Conservation (phyloP, 176 grass and related monocot genomes). For the Guadua angustifolia region DNA sequence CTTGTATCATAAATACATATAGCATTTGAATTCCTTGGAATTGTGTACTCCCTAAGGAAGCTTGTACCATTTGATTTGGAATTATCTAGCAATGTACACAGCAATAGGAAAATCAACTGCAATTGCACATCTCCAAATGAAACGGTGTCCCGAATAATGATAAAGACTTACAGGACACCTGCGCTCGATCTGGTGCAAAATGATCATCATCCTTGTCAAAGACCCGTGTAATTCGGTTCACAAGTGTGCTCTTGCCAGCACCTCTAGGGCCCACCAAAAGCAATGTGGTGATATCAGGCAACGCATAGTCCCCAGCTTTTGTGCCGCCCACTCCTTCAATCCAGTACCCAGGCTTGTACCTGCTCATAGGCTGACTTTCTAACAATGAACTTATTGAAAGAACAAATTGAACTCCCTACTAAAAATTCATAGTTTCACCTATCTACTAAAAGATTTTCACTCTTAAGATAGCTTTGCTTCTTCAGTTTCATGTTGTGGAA, state of each 20-base stretch:
- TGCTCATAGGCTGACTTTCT: constrained; percentile 34
- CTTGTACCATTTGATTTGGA: constrained; percentile 48
- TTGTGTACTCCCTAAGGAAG: constrained; percentile 65
- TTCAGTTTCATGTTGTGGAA: background rate
- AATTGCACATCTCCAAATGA: constrained; percentile 1
- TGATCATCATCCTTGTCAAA: constrained; percentile 63
- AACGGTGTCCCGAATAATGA: background rate
- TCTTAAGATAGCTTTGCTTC: background rate
- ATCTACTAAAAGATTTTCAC: background rate
- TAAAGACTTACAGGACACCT: constrained; percentile 60
- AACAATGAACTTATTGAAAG: background rate
- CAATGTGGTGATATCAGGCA: constrained; percentile 70
- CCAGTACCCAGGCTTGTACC: constrained; percentile 75
- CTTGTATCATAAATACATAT: constrained; percentile 83
- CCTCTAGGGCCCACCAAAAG: constrained; percentile 78
- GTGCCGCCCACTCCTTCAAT: constrained; percentile 53
- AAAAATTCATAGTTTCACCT: constrained; percentile 3
- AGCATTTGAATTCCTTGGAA: constrained; percentile 66
- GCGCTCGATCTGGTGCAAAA: constrained; percentile 46
- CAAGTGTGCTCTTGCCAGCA: constrained; percentile 77
- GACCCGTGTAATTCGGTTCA: constrained; percentile 65
- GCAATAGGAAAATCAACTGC: constrained; percentile 32
- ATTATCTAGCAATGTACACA: constrained; percentile 51
- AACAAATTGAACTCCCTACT: background rate
- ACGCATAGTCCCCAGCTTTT: constrained; percentile 54